A percentile compares a stretch with the other conserved stretches of the same genome.
Evolutionary conservation across 441 rosid species (phyloP).

Genomic region (Mallotus repandus): DNA sequence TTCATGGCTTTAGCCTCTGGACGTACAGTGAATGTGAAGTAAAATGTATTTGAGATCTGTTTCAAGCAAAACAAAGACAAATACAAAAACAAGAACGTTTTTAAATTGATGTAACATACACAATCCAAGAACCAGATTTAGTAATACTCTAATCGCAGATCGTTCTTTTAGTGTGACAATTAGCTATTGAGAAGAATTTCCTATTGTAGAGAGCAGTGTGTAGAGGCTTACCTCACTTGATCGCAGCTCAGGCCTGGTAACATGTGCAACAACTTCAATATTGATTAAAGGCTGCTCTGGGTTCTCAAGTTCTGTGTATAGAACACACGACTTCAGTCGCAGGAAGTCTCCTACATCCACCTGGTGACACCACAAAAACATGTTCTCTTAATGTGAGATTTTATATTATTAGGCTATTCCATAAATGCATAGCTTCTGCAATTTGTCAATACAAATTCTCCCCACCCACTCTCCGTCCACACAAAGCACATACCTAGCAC

Average conservation of each 20-base stretch:
- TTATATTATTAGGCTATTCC: neutral
- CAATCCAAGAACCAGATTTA: neutral
- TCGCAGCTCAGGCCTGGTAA: conserved; percentile 77
- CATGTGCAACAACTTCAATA: conserved; percentile 88
- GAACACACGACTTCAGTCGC: conserved; percentile 71
- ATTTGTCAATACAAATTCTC: neutral
- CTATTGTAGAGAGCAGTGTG: neutral
- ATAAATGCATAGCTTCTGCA: conserved; percentile 3
- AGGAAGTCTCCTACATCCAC: conserved; percentile 86
- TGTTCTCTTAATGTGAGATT: neutral
- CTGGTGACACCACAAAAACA: conserved; percentile 32
- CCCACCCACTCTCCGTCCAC: neutral
- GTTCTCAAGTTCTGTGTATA: conserved; percentile 63
- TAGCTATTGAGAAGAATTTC: neutral
- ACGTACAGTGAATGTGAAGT: conserved; percentile 72
- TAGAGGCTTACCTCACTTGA: conserved; percentile 61
- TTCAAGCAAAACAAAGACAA: conserved; percentile 7
- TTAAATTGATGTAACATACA: neutral
- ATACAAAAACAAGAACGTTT: neutral
- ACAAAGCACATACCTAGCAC: neutral
- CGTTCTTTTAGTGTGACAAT: neutral
- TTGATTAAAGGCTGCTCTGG: conserved; percentile 65
- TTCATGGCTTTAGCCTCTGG: conserved; percentile 63
- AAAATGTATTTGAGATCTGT: conserved; percentile 78
- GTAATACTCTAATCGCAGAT: neutral